Evolutionary conservation across 176 grass and related monocot species (phyloP).

Genomic region (Leersia perrieri): DNA sequence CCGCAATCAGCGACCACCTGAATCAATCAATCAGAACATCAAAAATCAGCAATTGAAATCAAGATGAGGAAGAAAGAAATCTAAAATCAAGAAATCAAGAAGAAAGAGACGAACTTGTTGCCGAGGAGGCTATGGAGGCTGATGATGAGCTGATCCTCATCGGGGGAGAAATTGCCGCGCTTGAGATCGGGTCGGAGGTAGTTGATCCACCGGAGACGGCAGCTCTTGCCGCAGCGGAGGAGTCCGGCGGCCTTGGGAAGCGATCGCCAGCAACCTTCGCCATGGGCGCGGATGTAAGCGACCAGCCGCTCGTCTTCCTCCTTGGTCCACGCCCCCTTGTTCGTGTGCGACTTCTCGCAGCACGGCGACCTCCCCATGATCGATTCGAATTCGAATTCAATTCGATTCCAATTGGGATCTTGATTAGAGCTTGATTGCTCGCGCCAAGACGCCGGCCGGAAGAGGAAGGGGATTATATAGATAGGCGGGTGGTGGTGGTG

Average conservation of each 20-base stretch:
- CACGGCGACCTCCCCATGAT: slow-evolving; percentile 85
- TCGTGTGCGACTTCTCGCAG: slow-evolving; percentile 95
- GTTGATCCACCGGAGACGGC: slow-evolving; percentile 98
- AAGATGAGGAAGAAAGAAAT: too few species aligned
- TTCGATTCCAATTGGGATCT: too few species aligned
- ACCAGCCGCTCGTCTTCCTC: slow-evolving; percentile 81
- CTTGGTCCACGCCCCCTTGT: slow-evolving; percentile 94
- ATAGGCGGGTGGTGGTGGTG: neutral
- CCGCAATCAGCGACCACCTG: slow-evolving; percentile 92
- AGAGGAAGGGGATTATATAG: slow-evolving; percentile 6
- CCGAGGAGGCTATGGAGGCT: slow-evolving; percentile 76
- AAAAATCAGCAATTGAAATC: neutral
- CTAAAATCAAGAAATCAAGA: too few species aligned
- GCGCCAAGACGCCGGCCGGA: too few species aligned
- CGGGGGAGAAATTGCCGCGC: slow-evolving; percentile 88
- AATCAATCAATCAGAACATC: neutral
- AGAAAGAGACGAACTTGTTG: slow-evolving; percentile 54
- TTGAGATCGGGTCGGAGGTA: slow-evolving; percentile 99
- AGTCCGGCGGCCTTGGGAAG: slow-evolving; percentile 75
- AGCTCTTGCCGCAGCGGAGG: slow-evolving; percentile 95
- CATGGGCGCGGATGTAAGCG: slow-evolving; percentile 62
- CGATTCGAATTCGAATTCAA: neutral
- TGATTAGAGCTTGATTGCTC: too few species aligned
- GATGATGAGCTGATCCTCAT: slow-evolving; percentile 94
- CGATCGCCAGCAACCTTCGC: slow-evolving; percentile 80